phyloP scores from a whole-genome alignment of 257 asterid species.

The Scutellaria barbata region DNA sequence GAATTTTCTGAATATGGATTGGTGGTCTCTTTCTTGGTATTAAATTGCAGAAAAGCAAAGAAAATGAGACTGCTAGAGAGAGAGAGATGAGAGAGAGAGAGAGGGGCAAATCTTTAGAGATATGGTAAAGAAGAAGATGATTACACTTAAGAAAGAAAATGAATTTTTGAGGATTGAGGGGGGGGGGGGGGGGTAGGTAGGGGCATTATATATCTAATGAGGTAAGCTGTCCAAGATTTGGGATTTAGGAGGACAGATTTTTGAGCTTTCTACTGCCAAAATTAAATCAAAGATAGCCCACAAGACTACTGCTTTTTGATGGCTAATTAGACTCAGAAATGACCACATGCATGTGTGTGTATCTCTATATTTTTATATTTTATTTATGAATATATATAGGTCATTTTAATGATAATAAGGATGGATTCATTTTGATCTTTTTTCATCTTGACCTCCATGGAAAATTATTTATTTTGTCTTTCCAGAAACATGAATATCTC shows the following conservation, averaged over 20 bases:
- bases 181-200: slow-evolving; percentile 19
- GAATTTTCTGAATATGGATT: slow-evolving; percentile 47
- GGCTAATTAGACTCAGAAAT: slow-evolving; percentile 39
- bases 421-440: too few species aligned
- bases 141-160: slow-evolving; percentile 52
- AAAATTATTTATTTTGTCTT: too few species aligned
- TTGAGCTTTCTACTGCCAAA: slow-evolving; percentile 48
- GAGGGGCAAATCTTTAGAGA: slow-evolving; percentile 56
- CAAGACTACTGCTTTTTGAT: slow-evolving; percentile 37
- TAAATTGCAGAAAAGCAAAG: slow-evolving; percentile 47
- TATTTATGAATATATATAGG: too few species aligned
- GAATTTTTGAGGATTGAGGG: slow-evolving; percentile 24
- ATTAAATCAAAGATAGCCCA: slow-evolving; percentile 38
- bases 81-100: slow-evolving; percentile 3
- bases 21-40: slow-evolving; percentile 51
- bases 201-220: slow-evolving; percentile 43
- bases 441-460: too few species aligned
- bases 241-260: slow-evolving; percentile 44
- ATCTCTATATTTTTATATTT: neutral
- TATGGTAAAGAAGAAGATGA: slow-evolving; percentile 59
- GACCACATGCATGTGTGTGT: slow-evolving; percentile 21
- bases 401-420: too few species aligned
- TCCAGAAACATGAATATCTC: too few species aligned
- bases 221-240: slow-evolving; percentile 56
- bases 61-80: slow-evolving; percentile 30